Evolutionary conservation across 2,329 filamentous ascomycete species (phyloP).

Genomic region (Acarospora socialis): DNA sequence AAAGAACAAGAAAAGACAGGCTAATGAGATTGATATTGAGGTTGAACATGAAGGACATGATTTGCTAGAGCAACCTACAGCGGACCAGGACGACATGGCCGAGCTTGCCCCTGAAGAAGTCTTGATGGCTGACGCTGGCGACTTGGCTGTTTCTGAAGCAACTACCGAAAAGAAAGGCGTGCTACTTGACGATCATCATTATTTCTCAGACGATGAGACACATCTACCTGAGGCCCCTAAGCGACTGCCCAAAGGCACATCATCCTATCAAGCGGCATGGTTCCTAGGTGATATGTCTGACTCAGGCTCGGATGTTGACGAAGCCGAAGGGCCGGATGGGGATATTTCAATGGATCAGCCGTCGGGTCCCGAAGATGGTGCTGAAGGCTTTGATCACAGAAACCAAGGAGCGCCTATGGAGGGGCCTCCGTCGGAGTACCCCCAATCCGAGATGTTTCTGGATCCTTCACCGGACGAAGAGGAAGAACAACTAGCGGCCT

Average conservation of each 20-base stretch:
- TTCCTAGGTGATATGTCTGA: conserved; percentile 71
- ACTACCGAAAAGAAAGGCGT: conserved; percentile 62
- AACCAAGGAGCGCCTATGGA: conserved; percentile 51
- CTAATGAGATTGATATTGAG: conserved; percentile 55
- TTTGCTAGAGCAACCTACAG: conserved; percentile 55
- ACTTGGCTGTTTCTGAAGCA: conserved; percentile 35
- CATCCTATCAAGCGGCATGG: conserved; percentile 89
- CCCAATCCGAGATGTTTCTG: conserved; percentile 83
- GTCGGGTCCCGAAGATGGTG: conserved; percentile 65
- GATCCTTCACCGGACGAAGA: conserved; percentile 71
- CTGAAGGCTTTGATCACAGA: conserved; percentile 49
- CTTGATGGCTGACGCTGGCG: conserved; percentile 56
- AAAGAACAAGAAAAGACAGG: conserved; percentile 36
- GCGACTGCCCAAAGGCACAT: conserved; percentile 77
- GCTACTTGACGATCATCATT: conserved; percentile 89
- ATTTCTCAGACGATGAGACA: conserved; percentile 79
- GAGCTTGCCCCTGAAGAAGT: conserved; percentile 78
- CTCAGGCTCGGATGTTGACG: conserved; percentile 72
- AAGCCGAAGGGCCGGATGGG: conserved; percentile 47
- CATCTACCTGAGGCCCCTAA: conserved; percentile 49
- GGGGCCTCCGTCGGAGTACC: conserved; percentile 72
- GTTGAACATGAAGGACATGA: conserved; percentile 36
- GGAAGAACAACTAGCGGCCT: conserved; percentile 65
- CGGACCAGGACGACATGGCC: conserved; percentile 69
- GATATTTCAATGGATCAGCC: conserved; percentile 40